These are phyloP conservation scores for Diutina neorugosa DNA, from an alignment of 1,139 yeast genomes.

Conservation along the genomic window DNA sequence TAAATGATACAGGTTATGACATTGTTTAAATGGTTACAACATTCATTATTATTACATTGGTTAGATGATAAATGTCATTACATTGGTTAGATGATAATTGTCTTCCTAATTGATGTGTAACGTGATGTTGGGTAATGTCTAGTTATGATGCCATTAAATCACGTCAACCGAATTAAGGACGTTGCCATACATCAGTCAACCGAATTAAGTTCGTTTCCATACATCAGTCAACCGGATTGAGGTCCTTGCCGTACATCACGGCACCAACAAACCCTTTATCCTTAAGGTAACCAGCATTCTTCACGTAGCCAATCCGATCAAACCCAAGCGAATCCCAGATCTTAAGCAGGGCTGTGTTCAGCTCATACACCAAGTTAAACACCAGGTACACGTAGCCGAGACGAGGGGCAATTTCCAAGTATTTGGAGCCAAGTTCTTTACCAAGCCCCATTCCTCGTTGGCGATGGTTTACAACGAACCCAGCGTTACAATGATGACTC, in stretches of 20 bases:
- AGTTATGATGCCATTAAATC: neutral
- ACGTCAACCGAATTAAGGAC: too few relatives aligned
- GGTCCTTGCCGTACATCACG: conserved; percentile 48
- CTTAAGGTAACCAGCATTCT: conserved; percentile 53
- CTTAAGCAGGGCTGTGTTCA: conserved; percentile 52
- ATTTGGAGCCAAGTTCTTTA: conserved; percentile 44
- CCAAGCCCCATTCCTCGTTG: conserved; percentile 57
- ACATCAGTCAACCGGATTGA: conserved; percentile 10
- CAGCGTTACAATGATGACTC: conserved; percentile 72
- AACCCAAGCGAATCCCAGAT: conserved; percentile 75
- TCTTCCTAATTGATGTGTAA: too few relatives aligned
- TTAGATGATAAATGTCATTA: too few relatives aligned
- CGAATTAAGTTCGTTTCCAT: too few relatives aligned
- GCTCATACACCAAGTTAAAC: conserved; percentile 70
- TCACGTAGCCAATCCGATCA: conserved; percentile 56
- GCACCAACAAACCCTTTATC: conserved; percentile 54
- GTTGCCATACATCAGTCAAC: neutral
- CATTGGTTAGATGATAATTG: too few relatives aligned
- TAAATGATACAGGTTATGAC: too few relatives aligned
- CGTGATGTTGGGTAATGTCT: neutral
- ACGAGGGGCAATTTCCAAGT: conserved; percentile 52
- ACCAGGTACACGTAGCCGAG: conserved; percentile 69
- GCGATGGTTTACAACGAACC: conserved; percentile 48
- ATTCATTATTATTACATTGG: too few relatives aligned
- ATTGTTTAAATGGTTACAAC: too few relatives aligned